phyloP scores from a whole-genome alignment of 1,284 basidiomycete species.

The Xerocomus cyaneibrunnescens region DNA sequence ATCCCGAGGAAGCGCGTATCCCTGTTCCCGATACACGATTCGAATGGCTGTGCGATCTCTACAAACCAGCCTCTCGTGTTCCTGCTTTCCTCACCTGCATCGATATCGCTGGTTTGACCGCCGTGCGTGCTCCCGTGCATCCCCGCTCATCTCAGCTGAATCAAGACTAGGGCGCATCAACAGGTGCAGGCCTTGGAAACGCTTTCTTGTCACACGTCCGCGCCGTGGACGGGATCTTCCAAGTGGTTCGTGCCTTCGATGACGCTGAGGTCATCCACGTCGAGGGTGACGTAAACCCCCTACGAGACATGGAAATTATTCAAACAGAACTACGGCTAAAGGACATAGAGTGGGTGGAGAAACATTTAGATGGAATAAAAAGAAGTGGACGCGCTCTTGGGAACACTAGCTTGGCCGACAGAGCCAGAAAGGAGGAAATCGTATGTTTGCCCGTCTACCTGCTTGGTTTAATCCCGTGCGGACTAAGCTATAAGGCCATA shows the following conservation, averaged over 20 bases:
- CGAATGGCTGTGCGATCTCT: slow-evolving; percentile 88
- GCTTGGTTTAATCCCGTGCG: slow-evolving; percentile 10
- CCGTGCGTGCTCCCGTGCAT: slow-evolving; percentile 50
- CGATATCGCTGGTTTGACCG: slow-evolving; percentile 98
- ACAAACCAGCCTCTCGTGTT: slow-evolving; percentile 88
- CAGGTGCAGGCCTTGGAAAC: slow-evolving; percentile 97
- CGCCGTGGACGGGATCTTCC: slow-evolving; percentile 99
- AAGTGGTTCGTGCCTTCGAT: slow-evolving; percentile 97
- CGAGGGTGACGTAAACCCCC: slow-evolving; percentile 95
- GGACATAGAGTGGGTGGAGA: slow-evolving; percentile 99
- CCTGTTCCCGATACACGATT: slow-evolving; percentile 97
- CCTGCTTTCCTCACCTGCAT: slow-evolving; percentile 98
- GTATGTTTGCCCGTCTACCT: slow-evolving; percentile 45
- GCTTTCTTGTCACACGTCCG: slow-evolving; percentile 98
- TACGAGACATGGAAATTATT: slow-evolving; percentile 98
- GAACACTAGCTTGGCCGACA: slow-evolving; percentile 85
- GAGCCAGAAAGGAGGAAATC: slow-evolving; percentile 96
- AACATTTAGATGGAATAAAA: slow-evolving; percentile 80
- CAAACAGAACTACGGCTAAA: slow-evolving; percentile 92
- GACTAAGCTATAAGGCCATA: slow-evolving; percentile 55
- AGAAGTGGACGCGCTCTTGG: slow-evolving; percentile 72
- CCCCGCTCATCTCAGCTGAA: slow-evolving; percentile 18
- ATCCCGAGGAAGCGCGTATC: slow-evolving; percentile 91
- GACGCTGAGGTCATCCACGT: slow-evolving; percentile 99
- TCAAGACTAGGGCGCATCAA: slow-evolving; percentile 79